Percentiles rank a stretch among this genome's conserved stretches.
Conservation (phyloP, 768 basidiomycete genomes). For the Cyclocybe cylindracea region DNA sequence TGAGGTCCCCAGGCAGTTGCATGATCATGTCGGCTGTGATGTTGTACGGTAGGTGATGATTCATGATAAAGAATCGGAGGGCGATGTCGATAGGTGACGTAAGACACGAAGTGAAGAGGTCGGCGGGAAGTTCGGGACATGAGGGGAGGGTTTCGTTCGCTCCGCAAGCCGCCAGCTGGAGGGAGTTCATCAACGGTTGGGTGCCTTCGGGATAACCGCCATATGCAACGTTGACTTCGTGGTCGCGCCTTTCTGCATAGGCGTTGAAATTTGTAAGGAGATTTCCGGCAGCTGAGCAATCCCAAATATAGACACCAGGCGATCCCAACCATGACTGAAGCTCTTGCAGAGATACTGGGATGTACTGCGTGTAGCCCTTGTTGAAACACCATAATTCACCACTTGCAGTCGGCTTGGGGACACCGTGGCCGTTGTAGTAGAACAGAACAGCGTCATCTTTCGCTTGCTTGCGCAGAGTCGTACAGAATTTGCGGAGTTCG, state of each 20-base stretch:
- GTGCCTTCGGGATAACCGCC: conserved; percentile 62
- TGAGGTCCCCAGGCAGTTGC: conserved; percentile 95
- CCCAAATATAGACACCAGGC: conserved; percentile 98
- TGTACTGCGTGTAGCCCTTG: conserved; percentile 95
- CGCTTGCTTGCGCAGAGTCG: conserved; percentile 79
- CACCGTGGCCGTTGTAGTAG: conserved; percentile 98
- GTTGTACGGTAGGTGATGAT: conserved; percentile 79
- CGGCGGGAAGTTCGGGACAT: conserved; percentile 95
- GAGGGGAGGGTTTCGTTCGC: conserved; percentile 91
- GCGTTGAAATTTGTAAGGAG: conserved; percentile 87
- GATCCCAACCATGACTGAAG: conserved; percentile 93
- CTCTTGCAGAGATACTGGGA: conserved; percentile 93
- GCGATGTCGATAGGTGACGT: conserved; percentile 99
- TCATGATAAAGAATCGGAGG: conserved; percentile 90
- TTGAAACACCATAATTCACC: conserved; percentile 99
- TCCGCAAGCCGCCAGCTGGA: conserved; percentile 94
- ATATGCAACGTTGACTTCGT: conserved; percentile 57
- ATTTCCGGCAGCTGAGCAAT: conserved; percentile 97
- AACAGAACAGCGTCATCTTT: conserved; percentile 94
- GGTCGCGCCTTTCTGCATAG: conserved; percentile 74
- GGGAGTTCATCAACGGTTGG: conserved; percentile 79
- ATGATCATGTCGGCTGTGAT: conserved; percentile 88
- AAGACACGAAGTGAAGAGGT: conserved; percentile 95
- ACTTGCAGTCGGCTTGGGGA: conserved; percentile 93
- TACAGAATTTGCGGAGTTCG: conserved; percentile 87